Conservation (phyloP, 108 stramenopile genomes). For the Skeletonema potamos region DNA sequence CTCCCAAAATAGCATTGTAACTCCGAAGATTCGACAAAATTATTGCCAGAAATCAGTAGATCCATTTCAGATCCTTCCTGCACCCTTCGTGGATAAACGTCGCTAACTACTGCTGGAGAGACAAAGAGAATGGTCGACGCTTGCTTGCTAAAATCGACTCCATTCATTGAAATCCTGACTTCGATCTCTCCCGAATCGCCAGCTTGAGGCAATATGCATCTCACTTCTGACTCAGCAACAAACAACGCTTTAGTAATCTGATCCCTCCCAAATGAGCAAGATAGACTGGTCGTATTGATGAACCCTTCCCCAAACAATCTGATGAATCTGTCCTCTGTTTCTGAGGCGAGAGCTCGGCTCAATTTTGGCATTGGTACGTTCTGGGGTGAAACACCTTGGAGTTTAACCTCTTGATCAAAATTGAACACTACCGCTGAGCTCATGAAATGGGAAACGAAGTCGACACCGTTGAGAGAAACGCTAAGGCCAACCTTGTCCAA, state of each 20-base stretch:
- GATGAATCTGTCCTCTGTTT: not conserved
- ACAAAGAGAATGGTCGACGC: constrained; percentile 23
- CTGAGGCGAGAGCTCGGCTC: not conserved
- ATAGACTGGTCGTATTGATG: constrained; percentile 18
- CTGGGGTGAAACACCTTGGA: constrained; percentile 6
- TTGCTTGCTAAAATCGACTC: constrained; percentile 31
- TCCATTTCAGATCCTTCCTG: constrained; percentile 30
- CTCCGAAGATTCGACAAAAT: constrained; percentile 32
- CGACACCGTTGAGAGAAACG: constrained; percentile 34
- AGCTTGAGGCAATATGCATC: constrained; percentile 13
- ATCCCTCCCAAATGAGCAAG: constrained; percentile 7
- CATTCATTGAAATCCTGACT: constrained; percentile 26
- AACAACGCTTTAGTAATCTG: constrained; percentile 16
- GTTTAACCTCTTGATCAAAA: constrained; percentile 26
- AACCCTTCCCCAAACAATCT: constrained; percentile 24
- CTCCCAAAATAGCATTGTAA: constrained; percentile 44
- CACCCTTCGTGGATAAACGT: constrained; percentile 17
- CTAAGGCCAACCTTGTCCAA: constrained; percentile 4
- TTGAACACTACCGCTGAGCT: constrained; percentile 5
- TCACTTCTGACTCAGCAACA: constrained; percentile 23
- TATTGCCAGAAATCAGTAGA: constrained; percentile 32
- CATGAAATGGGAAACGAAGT: not conserved
- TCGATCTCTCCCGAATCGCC: constrained; percentile 4
- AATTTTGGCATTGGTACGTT: constrained; percentile 6
- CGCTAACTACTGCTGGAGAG: constrained; percentile 10